A percentile compares a stretch with the other conserved stretches of the same genome.
Conservation (phyloP, 164 flowering plant species). For the Stephania japonica region DNA sequence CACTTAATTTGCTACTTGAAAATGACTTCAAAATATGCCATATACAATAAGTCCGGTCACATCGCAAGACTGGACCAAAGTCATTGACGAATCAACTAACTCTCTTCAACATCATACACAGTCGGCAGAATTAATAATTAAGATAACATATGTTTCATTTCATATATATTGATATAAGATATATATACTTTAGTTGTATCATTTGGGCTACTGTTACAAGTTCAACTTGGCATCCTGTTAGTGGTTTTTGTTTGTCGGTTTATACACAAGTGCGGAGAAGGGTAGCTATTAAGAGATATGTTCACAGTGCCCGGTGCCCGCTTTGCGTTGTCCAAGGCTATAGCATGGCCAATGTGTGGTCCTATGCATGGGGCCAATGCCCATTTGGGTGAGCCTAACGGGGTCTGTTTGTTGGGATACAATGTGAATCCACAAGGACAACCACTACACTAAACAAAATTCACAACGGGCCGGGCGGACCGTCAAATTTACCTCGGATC, state of each 20-base stretch:
- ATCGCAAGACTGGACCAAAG: not conserved
- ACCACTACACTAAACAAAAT: no score
- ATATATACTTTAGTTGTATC: not conserved
- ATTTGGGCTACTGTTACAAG: not conserved
- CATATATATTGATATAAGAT: not conserved
- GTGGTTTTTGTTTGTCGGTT: not conserved
- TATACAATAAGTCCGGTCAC: not conserved
- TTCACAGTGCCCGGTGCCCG: not conserved
- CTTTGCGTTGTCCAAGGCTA: not conserved
- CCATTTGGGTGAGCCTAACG: not conserved
- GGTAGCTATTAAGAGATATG: not conserved
- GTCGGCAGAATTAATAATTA: not conserved
- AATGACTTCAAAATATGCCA: not conserved
- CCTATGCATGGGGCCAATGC: not conserved
- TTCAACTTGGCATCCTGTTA: not conserved
- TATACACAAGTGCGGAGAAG: not conserved
- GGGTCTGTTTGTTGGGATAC: slow-evolving; percentile 4
- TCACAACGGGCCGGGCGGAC: no score
- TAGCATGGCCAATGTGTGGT: not conserved
- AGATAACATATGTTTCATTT: not conserved
- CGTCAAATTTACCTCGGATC: no score
- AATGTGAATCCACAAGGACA: not conserved
- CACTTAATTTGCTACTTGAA: no score
- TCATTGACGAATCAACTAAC: not conserved
- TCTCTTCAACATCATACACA: not conserved